Conservation (phyloP, 768 basidiomycete species). For the Arthromyces matolae region DNA sequence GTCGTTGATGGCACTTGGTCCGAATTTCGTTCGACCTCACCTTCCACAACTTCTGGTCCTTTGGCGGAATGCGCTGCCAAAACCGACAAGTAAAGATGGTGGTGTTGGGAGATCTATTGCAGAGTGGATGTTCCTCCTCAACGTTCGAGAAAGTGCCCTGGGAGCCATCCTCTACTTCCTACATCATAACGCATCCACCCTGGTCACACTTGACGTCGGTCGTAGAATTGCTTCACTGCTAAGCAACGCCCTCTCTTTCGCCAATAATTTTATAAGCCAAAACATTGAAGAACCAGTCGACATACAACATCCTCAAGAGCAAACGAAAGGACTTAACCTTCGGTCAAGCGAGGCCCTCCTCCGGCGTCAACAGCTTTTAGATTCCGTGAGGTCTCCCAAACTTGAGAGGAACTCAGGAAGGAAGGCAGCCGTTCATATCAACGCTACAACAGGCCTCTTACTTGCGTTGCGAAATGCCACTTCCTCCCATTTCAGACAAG, state of each 20-base stretch:
- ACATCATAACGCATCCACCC: slow-evolving; percentile 64
- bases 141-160: slow-evolving; percentile 86
- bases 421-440: slow-evolving; percentile 79
- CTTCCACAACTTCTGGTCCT: slow-evolving; percentile 91
- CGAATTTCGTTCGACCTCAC: slow-evolving; percentile 90
- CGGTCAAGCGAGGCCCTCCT: slow-evolving; percentile 80
- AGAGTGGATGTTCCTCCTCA: slow-evolving; percentile 90
- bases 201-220: slow-evolving; percentile 89
- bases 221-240: slow-evolving; percentile 84
- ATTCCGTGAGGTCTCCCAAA: slow-evolving; percentile 67
- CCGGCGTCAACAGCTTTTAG: slow-evolving; percentile 67
- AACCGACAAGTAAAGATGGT: slow-evolving; percentile 85
- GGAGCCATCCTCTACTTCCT: slow-evolving; percentile 88
- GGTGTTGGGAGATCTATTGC: slow-evolving; percentile 58
- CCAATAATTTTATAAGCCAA: slow-evolving; percentile 75
- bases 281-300: slow-evolving; percentile 63
- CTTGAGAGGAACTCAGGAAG: slow-evolving; percentile 86
- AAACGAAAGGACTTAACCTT: slow-evolving; percentile 49
- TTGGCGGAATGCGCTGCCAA: slow-evolving; percentile 96
- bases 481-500: slow-evolving; percentile 49
- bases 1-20: slow-evolving; percentile 87
- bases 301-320: slow-evolving; percentile 26
- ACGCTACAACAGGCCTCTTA: slow-evolving; percentile 71
- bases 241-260: slow-evolving; percentile 86
- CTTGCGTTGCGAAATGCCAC: slow-evolving; percentile 62